Base-by-base conservation (phyloP, 139 green algal species). In the Raphidocelis subcapitata region DNA sequence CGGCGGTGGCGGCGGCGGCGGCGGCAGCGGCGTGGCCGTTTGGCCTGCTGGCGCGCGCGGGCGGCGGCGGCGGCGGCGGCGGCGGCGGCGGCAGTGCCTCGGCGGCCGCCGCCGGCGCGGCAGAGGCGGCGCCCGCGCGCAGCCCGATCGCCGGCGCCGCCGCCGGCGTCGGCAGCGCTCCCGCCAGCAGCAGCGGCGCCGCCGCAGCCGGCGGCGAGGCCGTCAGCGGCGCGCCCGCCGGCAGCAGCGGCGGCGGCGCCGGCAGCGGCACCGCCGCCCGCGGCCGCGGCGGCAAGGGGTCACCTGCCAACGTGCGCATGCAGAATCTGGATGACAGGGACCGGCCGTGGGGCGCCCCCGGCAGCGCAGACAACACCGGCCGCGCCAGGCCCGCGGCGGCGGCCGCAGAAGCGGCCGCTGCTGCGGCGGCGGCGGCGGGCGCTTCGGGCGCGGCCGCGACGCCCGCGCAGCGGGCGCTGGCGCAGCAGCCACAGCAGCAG, bases 221-320 rank as follows among this genome's bases (percentile, higher is more conserved):
- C 1, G 4, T 28, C 56, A 49, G n/a, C 28, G 33, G 15, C 28
- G 15, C 16, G 44, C 28, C 23, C 66, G 49, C 28, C 47, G 49
- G 66, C 66, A 73, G 66, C 66, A 63, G 49, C 69, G 56, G 68
- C 68, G 57, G 55, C 56, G 49, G 55, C 69, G 67, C 23, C 69
- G 33, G 69, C 46, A 33, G 69, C 26, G 28, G 8, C 46, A 28
- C 44, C 49, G 59, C 52, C 56, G n/a, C n/a, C n/a, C n/a, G n/a
- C n/a, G n/a, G n/a, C n/a, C n/a, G n/a, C n/a, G n/a, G n/a, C n/a
- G n/a, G n/a, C n/a, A n/a, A n/a, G n/a, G n/a, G n/a, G n/a, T n/a
- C n/a, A n/a, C n/a, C n/a, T n/a, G n/a, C n/a, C n/a, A n/a, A n/a
- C n/a, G n/a, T n/a, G n/a, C n/a, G n/a, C n/a, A n/a, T n/a, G n/a